Evolutionary conservation across 345 rosid genomes (phyloP).

Genomic region (Populus euphratica): DNA sequence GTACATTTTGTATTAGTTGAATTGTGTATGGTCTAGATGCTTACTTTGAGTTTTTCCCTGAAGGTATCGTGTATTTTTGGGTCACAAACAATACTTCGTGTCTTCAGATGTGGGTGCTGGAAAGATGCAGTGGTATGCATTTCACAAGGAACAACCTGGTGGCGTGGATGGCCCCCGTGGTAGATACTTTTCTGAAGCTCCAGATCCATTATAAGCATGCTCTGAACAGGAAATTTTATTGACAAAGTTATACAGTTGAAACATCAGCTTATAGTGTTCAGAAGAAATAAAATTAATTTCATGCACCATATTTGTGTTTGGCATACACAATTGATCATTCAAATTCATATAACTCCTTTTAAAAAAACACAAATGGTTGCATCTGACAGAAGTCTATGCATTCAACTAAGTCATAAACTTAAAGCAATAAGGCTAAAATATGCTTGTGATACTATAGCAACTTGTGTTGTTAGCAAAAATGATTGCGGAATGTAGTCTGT

Average conservation of each 20-base stretch:
- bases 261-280: not conserved
- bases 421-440: not conserved
- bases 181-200: constrained; percentile 25
- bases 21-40: not conserved
- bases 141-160: constrained; percentile 76
- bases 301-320: not conserved
- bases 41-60: constrained; percentile 19
- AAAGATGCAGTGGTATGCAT: constrained; percentile 99
- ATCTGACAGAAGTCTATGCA: not conserved
- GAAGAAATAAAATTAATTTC: not conserved
- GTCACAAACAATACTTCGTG: constrained; percentile 94
- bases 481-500: not conserved
- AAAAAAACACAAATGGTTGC: not conserved
- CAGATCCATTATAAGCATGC: not conserved
- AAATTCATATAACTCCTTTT: not conserved
- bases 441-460: not conserved
- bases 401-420: not conserved
- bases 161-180: constrained; percentile 66
- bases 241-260: not conserved
- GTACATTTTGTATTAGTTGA: not conserved
- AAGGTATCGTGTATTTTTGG: constrained; percentile 88
- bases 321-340: not conserved
- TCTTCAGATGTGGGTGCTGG: constrained; percentile 97
- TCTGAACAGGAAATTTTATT: not conserved
- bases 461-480: not conserved